A percentile compares a stretch with the other conserved stretches of the same genome.
Evolutionary conservation across 257 asterid genomes (phyloP).

Genomic region (Solanum medicagineum): DNA sequence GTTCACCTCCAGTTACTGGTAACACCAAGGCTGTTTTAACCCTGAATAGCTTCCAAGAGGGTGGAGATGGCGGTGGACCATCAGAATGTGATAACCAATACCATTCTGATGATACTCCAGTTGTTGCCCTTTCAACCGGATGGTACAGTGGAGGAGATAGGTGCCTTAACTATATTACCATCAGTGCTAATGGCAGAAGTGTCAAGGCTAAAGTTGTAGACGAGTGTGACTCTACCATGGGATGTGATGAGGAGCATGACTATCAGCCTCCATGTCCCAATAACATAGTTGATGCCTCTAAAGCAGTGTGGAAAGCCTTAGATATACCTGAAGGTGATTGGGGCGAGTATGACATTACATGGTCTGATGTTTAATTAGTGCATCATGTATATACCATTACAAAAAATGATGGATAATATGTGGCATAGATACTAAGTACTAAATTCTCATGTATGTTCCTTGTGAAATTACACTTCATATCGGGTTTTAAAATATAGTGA

Average conservation of each 20-base stretch:
- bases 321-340: slow-evolving; percentile 12
- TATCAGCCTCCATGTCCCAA: slow-evolving; percentile 42
- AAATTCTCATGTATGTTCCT: neutral
- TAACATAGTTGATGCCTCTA: slow-evolving; percentile 37
- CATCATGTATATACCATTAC: neutral
- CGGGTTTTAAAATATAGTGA: neutral
- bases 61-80: slow-evolving; percentile 33
- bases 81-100: slow-evolving; percentile 28
- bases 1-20: slow-evolving; percentile 18
- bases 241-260: slow-evolving; percentile 31
- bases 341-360: slow-evolving; percentile 31
- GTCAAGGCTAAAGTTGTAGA: slow-evolving; percentile 30
- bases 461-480: neutral
- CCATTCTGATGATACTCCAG: slow-evolving; percentile 24
- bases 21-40: slow-evolving; percentile 26
- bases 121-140: slow-evolving; percentile 33
- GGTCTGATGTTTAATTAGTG: slow-evolving; percentile 18
- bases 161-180: slow-evolving; percentile 10
- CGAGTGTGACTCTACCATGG: slow-evolving; percentile 37
- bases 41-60: slow-evolving; percentile 29
- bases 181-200: slow-evolving; percentile 22
- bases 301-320: slow-evolving; percentile 35
- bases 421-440: neutral
- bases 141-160: slow-evolving; percentile 24
- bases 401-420: neutral